A percentile compares a stretch with the other conserved stretches of the same genome.
Conservation (phyloP, 345 rosid genomes). For the Moricandia moricandioides region DNA sequence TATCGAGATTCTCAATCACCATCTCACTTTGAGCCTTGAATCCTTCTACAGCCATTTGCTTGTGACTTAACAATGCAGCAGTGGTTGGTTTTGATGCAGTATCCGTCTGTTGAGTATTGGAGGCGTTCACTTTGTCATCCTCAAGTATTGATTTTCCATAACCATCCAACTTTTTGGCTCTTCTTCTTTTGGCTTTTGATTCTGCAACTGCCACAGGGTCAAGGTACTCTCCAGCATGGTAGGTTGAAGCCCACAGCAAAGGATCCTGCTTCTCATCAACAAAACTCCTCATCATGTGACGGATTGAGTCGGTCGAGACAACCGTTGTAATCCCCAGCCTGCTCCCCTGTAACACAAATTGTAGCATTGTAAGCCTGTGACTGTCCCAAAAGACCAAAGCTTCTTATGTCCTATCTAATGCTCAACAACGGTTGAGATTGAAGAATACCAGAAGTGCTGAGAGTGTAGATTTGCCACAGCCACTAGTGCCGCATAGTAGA, state of each 20-base stretch:
- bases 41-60: conserved; percentile 97
- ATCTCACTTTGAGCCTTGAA: conserved; percentile 98
- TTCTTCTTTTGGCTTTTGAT: conserved; percentile 74
- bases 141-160: conserved; percentile 40
- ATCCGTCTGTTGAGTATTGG: conserved; percentile 24
- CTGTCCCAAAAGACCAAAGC: conserved; percentile 42
- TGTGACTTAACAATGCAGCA: conserved; percentile 55
- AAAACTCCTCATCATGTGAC: conserved; percentile 99
- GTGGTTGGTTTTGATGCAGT: conserved; percentile 35
- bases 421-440: not conserved
- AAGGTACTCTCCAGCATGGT: conserved; percentile 93
- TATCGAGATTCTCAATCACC: conserved; percentile 99
- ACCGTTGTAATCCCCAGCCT: conserved; percentile 94
- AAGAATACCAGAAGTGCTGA: conserved; percentile 85
- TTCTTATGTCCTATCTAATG: conserved; percentile 33
- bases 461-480: conserved; percentile 99
- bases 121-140: conserved; percentile 45
- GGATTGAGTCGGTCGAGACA: conserved; percentile 88
- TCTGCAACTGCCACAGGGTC: conserved; percentile 93
- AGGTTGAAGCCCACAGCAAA: conserved; percentile 97
- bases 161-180: conserved; percentile 64
- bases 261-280: conserved; percentile 91
- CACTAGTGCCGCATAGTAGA: conserved; percentile 96
- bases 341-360: conserved; percentile 43
- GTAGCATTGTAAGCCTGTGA: not conserved